These are phyloP conservation scores for Rubroboletus satanas DNA, from an alignment of 768 basidiomycete genomes.

Conservation along the genomic window DNA sequence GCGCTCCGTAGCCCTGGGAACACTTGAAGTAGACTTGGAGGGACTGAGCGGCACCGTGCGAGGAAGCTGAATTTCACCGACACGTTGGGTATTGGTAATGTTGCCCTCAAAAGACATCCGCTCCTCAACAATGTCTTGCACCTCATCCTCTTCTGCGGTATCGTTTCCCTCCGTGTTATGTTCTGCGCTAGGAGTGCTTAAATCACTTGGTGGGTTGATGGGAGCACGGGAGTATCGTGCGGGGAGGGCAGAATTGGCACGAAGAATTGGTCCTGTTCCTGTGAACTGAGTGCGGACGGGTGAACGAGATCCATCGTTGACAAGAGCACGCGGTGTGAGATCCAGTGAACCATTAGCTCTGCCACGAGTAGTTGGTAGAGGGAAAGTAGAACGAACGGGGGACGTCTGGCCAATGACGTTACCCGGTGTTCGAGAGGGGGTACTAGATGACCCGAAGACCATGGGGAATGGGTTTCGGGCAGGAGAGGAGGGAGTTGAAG, in stretches of 20 bases:
- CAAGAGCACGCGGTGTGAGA: conserved; percentile 16
- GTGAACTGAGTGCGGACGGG: conserved; percentile 28
- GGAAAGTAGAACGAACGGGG: conserved; percentile 32
- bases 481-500: conserved; percentile 33
- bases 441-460: conserved; percentile 3
- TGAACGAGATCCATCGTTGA: conserved; percentile 22
- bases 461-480: conserved; percentile 21
- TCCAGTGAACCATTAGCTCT: conserved; percentile 25
- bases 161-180: conserved; percentile 25
- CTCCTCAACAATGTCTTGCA: conserved; percentile 28
- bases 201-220: conserved; percentile 12
- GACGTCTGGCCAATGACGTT: conserved; percentile 24
- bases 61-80: conserved; percentile 43
- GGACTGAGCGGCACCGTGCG: conserved; percentile 52
- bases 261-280: conserved; percentile 33
- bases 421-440: conserved; percentile 14
- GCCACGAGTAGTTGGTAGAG: conserved; percentile 29
- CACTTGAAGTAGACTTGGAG: conserved; percentile 19
- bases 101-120: conserved; percentile 25
- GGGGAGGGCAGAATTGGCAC: conserved; percentile 41
- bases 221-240: conserved; percentile 31
- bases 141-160: conserved; percentile 25
- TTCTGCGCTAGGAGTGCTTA: conserved; percentile 1
- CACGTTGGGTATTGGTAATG: conserved; percentile 46
- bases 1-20: conserved; percentile 1